These are phyloP conservation scores for Loxodes magnus DNA, from an alignment of 73 alveolate species.

Conservation along the genomic window DNA sequence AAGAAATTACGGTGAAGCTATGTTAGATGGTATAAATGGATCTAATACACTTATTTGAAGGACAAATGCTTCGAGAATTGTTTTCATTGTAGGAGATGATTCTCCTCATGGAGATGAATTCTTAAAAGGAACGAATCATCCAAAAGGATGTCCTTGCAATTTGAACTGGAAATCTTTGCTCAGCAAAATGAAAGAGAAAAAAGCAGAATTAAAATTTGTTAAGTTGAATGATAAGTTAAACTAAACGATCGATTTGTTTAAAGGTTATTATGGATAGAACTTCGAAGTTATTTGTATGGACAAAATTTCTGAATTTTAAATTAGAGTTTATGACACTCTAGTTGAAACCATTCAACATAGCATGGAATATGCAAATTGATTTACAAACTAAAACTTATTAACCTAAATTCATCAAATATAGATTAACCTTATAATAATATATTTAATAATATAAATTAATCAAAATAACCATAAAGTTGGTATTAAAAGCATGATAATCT, in stretches of 20 bases:
- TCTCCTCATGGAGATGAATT: conserved; percentile 9
- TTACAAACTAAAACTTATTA: too few species aligned
- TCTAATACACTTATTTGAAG: neutral
- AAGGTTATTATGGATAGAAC: neutral
- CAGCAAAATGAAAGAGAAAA: neutral
- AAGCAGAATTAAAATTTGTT: neutral
- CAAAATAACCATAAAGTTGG: too few species aligned
- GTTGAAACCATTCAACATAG: neutral
- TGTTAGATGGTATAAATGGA: conserved; percentile 1
- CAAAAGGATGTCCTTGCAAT: conserved; percentile 1
- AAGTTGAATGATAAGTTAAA: neutral
- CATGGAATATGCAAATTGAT: too few species aligned
- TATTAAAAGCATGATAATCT: too few species aligned
- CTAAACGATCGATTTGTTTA: neutral
- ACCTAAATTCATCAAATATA: too few species aligned
- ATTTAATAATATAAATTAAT: too few species aligned
- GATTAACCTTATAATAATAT: too few species aligned
- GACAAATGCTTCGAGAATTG: neutral
- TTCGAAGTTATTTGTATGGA: neutral
- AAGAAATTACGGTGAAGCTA: neutral
- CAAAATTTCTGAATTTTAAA: neutral
- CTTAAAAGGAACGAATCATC: neutral
- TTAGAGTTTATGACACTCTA: neutral
- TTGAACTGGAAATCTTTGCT: neutral
- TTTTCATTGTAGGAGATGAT: conserved; percentile 2